A percentile compares a stretch with the other conserved stretches of the same genome.
phyloP scores from a whole-genome alignment of 2,329 filamentous ascomycete genomes.

The Domatiomyces catenatus region DNA sequence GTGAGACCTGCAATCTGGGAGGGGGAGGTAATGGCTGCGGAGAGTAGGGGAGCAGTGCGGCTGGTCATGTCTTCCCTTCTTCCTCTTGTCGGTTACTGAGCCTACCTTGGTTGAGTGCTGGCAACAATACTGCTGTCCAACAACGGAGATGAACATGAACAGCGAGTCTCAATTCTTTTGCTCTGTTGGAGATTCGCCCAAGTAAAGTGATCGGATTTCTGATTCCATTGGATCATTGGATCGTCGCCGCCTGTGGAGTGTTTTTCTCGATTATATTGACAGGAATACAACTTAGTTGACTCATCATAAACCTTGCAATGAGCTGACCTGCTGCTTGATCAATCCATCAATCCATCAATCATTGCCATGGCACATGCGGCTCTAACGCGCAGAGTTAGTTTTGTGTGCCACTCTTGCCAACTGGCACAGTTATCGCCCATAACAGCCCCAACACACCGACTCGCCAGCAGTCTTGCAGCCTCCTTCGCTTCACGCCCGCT shows the following conservation, averaged over 20 bases:
- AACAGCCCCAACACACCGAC: slow-evolving; percentile 3
- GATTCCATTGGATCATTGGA: too few species aligned
- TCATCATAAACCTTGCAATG: too few species aligned
- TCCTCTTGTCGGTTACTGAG: background rate
- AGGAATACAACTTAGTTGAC: too few species aligned
- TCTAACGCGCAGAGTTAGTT: slow-evolving; percentile 7
- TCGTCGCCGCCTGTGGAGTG: too few species aligned
- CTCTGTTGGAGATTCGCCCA: too few species aligned
- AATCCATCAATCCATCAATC: background rate
- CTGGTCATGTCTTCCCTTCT: background rate
- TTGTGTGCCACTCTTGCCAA: slow-evolving; percentile 11
- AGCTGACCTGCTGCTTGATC: background rate
- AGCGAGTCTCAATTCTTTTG: background rate
- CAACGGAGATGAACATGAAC: background rate
- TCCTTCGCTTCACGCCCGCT: slow-evolving; percentile 2
- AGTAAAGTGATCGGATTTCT: too few species aligned
- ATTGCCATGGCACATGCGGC: background rate
- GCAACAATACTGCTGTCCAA: background rate
- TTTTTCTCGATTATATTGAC: too few species aligned
- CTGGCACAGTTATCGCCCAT: slow-evolving; percentile 1
- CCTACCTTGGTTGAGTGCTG: background rate
- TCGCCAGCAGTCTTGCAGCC: slow-evolving; percentile 3
- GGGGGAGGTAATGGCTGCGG: background rate
- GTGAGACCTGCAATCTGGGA: background rate
- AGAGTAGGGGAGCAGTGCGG: background rate